Percentiles rank a stretch among this genome's conserved stretches.
These are phyloP conservation scores for Fusarium heterosporum DNA, from an alignment of 2,329 filamentous ascomycete species.

Conservation along the genomic window DNA sequence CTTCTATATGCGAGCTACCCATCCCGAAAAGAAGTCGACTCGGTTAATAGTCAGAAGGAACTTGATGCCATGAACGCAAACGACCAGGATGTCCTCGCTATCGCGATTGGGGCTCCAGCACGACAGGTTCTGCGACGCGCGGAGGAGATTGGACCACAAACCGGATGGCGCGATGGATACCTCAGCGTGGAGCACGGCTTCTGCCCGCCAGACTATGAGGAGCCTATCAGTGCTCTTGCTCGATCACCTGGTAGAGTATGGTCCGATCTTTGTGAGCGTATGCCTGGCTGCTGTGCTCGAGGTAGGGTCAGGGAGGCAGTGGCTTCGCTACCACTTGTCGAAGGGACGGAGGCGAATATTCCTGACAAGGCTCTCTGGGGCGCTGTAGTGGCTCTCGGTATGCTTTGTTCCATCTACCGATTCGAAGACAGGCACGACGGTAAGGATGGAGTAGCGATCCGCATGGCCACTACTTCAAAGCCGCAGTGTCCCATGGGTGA, in stretches of 20 bases:
- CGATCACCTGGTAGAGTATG: constrained; percentile 65
- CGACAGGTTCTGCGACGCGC: constrained; percentile 65
- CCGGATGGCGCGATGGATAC: constrained; percentile 62
- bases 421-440: constrained; percentile 66
- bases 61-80: constrained; percentile 61
- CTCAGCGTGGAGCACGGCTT: constrained; percentile 61
- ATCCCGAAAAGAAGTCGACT: constrained; percentile 53
- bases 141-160: constrained; percentile 62
- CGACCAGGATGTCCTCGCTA: constrained; percentile 62
- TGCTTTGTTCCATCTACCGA: constrained; percentile 65
- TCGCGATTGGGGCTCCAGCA: constrained; percentile 65
- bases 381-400: constrained; percentile 63
- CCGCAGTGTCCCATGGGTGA: constrained; percentile 61
- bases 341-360: constrained; percentile 62
- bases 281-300: constrained; percentile 63
- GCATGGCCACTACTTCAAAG: constrained; percentile 47
- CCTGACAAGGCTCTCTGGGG: constrained; percentile 66
- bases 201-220: constrained; percentile 63
- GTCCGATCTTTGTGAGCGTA: constrained; percentile 65
- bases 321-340: constrained; percentile 60
- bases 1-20: constrained; percentile 60
- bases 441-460: constrained; percentile 59
- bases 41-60: constrained; percentile 53
- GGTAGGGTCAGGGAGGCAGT: constrained; percentile 64
- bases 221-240: constrained; percentile 57